Conservation (phyloP, 2,329 filamentous ascomycete species). For the Aspergillus niger region DNA sequence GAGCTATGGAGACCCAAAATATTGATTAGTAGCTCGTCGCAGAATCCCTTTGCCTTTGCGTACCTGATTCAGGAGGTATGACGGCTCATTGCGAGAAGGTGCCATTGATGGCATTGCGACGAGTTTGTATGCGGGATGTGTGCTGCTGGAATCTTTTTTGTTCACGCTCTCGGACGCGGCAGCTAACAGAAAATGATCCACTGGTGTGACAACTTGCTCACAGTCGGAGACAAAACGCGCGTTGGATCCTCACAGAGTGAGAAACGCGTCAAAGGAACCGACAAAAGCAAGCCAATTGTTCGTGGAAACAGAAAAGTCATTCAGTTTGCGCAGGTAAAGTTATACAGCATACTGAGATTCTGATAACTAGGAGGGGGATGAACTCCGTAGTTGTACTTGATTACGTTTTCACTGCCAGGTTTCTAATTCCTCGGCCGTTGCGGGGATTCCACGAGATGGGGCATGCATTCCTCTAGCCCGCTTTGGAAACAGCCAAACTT, state of each 20-base stretch:
- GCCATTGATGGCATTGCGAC: slow-evolving; percentile 39
- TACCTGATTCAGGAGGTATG: slow-evolving; percentile 45
- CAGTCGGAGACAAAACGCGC: neutral
- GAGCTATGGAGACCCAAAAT: slow-evolving; percentile 60
- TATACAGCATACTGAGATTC: neutral
- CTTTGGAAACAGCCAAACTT: neutral
- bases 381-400: neutral
- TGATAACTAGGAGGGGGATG: neutral
- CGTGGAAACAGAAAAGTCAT: neutral
- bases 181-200: neutral
- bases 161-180: neutral
- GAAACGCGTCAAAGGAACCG: too few species aligned
- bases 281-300: neutral
- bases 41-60: slow-evolving; percentile 17
- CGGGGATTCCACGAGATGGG: neutral
- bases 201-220: neutral
- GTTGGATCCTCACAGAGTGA: neutral
- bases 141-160: neutral
- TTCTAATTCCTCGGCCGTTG: neutral
- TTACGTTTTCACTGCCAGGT: neutral
- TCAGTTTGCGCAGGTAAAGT: neutral
- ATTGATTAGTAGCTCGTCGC: slow-evolving; percentile 10
- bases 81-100: slow-evolving; percentile 38
- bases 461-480: neutral
- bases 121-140: neutral